These are phyloP conservation scores for Ascoidea rubescens DNA, from an alignment of 805 yeast genomes.

Conservation along the genomic window DNA sequence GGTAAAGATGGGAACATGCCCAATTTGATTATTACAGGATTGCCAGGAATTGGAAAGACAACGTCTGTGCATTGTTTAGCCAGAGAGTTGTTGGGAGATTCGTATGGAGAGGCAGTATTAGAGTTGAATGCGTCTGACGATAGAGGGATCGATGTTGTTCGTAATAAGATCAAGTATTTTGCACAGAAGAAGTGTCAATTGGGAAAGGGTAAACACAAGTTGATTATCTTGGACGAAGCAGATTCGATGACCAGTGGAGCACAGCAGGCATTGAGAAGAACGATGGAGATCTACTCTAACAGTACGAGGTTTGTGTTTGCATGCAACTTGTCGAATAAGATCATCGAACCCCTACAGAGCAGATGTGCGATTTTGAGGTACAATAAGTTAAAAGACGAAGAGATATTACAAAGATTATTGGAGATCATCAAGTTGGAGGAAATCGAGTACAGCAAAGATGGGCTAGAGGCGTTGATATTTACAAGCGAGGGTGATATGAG, in stretches of 20 bases:
- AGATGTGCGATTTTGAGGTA: conserved; percentile 91
- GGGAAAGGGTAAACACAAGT: conserved; percentile 85
- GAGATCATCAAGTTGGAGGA: conserved; percentile 58
- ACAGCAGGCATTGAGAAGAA: conserved; percentile 85
- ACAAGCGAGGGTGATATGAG: conserved; percentile 99
- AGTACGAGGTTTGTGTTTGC: conserved; percentile 98
- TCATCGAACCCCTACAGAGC: conserved; percentile 92
- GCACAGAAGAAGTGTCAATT: conserved; percentile 86
- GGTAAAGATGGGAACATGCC: conserved; percentile 95
- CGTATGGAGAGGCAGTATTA: conserved; percentile 68
- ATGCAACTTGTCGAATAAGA: conserved; percentile 86
- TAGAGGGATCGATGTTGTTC: conserved; percentile 92
- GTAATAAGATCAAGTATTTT: conserved; percentile 87
- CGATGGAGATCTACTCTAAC: conserved; percentile 92
- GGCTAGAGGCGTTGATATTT: conserved; percentile 82
- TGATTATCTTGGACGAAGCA: conserved; percentile 88
- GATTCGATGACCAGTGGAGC: conserved; percentile 97
- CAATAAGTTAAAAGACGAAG: conserved; percentile 68
- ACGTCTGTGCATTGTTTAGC: conserved; percentile 90
- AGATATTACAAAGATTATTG: conserved; percentile 63
- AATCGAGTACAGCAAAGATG: conserved; percentile 75
- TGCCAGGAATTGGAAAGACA: conserved; percentile 97
- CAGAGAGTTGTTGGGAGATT: conserved; percentile 60
- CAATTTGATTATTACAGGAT: conserved; percentile 86
- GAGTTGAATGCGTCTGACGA: conserved; percentile 96